Evolutionary conservation across 148 eudicot species (phyloP).

Genomic region (Salicornia ramosissima): DNA sequence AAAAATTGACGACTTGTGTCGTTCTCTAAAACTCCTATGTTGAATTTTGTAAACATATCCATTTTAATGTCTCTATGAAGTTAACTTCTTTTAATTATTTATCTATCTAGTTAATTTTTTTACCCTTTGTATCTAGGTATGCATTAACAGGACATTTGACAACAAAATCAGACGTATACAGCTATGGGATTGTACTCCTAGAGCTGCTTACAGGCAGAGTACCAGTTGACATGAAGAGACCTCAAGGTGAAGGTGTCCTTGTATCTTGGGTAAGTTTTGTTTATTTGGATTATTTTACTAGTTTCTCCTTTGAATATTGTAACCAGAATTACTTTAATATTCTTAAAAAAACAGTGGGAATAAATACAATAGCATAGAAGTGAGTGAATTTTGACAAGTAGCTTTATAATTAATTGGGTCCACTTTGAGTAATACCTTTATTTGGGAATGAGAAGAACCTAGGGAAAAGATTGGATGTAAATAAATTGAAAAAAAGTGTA

Average conservation of each 20-base stretch:
- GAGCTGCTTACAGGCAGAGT: constrained; percentile 92
- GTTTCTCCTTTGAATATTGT: neutral
- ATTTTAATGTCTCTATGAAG: neutral
- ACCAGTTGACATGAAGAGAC: constrained; percentile 88
- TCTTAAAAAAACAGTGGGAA: neutral
- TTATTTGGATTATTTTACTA: neutral
- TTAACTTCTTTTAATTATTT: neutral
- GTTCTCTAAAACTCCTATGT: neutral
- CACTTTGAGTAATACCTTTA: no score
- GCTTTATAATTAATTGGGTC: no score
- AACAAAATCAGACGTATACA: constrained; percentile 91
- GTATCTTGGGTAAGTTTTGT: constrained; percentile 76
- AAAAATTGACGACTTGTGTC: neutral
- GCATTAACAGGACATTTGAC: constrained; percentile 93
- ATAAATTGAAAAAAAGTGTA: no score
- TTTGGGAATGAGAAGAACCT: no score
- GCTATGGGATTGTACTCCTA: constrained; percentile 90
- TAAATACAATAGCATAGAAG: neutral
- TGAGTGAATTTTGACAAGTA: no score
- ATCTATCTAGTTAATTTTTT: neutral
- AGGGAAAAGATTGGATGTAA: no score
- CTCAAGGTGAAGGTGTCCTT: constrained; percentile 82
- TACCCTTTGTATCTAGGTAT: constrained; percentile 44
- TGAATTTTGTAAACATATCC: neutral
- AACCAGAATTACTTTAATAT: neutral